phyloP scores from a whole-genome alignment of 2,329 filamentous ascomycete species.

The Trichoderma sp. region DNA sequence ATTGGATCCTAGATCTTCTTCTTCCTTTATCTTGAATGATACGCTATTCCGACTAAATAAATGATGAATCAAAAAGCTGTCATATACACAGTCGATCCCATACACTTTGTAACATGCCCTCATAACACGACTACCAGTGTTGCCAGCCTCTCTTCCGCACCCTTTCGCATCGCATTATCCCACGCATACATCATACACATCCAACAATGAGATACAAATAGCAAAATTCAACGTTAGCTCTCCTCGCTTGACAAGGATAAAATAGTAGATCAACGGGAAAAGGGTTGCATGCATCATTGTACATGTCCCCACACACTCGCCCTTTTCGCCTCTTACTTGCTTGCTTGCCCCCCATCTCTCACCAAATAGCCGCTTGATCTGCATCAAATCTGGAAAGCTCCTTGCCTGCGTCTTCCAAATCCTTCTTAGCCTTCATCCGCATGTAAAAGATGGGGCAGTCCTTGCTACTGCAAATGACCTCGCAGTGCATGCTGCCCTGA shows the following conservation, averaged over 20 bases:
- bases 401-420: slow-evolving; percentile 91
- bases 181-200: slow-evolving; percentile 2
- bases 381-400: slow-evolving; percentile 88
- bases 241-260: not conserved
- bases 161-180: not conserved
- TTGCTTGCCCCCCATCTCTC: slow-evolving; percentile 24
- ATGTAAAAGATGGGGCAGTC: slow-evolving; percentile 99
- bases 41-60: slow-evolving; percentile 13
- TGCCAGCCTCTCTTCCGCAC: not conserved
- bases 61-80: slow-evolving; percentile 16
- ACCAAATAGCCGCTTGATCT: slow-evolving; percentile 71
- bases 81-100: slow-evolving; percentile 14
- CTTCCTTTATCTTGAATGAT: not conserved
- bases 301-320: not conserved
- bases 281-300: not conserved
- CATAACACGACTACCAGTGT: not conserved
- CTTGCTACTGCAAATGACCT: slow-evolving; percentile 94
- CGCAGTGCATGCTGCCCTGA: slow-evolving; percentile 96
- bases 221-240: not conserved
- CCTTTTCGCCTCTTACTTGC: not conserved
- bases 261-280: not conserved
- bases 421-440: slow-evolving; percentile 99
- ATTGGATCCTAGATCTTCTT: not conserved
- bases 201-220: slow-evolving; percentile 12
- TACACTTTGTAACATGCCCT: not conserved